A percentile compares a stretch with the other conserved stretches of the same genome.
Conservation (phyloP, 2,329 filamentous ascomycete species). For the Xylaria sp. region DNA sequence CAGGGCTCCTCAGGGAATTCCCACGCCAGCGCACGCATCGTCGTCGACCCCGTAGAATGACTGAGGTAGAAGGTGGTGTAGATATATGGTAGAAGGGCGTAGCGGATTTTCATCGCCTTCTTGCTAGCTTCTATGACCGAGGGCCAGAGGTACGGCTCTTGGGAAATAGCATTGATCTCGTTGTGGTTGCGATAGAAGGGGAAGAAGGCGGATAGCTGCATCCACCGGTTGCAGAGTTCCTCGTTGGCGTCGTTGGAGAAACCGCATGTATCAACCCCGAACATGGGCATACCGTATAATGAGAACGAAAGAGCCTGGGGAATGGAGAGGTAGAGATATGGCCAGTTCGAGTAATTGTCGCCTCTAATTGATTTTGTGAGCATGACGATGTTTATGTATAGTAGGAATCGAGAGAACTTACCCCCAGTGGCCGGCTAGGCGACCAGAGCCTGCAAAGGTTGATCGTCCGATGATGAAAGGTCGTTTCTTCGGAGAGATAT, state of each 20-base stretch:
- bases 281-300: slow-evolving; percentile 79
- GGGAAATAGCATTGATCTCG: slow-evolving; percentile 60
- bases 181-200: slow-evolving; percentile 83
- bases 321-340: slow-evolving; percentile 77
- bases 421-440: slow-evolving; percentile 80
- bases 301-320: slow-evolving; percentile 77
- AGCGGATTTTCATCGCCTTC: slow-evolving; percentile 72
- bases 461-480: slow-evolving; percentile 86
- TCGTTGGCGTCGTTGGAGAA: slow-evolving; percentile 71
- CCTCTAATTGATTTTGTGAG: slow-evolving; percentile 52
- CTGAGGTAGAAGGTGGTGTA: slow-evolving; percentile 76
- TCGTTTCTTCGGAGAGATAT: slow-evolving; percentile 69
- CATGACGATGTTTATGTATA: no score
- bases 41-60: slow-evolving; percentile 68
- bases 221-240: slow-evolving; percentile 76
- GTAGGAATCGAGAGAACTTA: slow-evolving; percentile 28
- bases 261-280: slow-evolving; percentile 72
- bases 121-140: slow-evolving; percentile 69
- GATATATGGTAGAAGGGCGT: slow-evolving; percentile 73
- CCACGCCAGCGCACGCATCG: slow-evolving; percentile 76
- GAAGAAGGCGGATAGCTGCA: slow-evolving; percentile 76
- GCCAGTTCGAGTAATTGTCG: slow-evolving; percentile 74
- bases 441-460: slow-evolving; percentile 78
- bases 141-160: slow-evolving; percentile 76
- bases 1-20: slow-evolving; percentile 75